Evolutionary conservation across 2,329 filamentous ascomycete species (phyloP), one percentile per base, ranked within the genome.

Genomic region (Colletotrichum destructivum): DNA sequence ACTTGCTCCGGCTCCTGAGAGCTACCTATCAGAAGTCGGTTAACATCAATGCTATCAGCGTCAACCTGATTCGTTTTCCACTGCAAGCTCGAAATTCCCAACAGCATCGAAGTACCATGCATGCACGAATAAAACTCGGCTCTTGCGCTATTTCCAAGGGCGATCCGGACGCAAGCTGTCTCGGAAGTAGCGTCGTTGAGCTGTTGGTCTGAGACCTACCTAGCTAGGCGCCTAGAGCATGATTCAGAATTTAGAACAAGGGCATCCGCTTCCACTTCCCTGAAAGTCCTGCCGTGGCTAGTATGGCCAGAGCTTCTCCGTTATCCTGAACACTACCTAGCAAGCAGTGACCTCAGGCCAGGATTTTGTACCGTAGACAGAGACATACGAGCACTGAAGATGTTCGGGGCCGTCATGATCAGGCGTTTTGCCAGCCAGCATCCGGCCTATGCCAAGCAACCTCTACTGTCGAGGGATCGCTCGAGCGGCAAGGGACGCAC

Each of bases 121-220:
- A 21, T 46, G 23, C 35, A 62, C 26, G 47, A 62, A 40, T 2
- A n/a, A n/a, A 11, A 26, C n/a, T 18, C 9, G 21, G n/a, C 8
- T 12, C 46, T 62, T 51, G 31, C n/a, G 42, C 46, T 40, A 52
- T 18, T n/a, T 31, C 49, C 31, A 26, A 42, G 46, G 23, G 49
- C 60, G 47, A 42, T 26, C 47, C 35, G 35, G 60, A 62, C 38
- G 60, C 23, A 21, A 8, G n/a, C 52, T 59, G 52, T 65, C 54
- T 72, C 35, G 54, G 21, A 55, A 57, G 40, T 63, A 61, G 66
- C 49, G 54, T 69, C 60, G 65, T 64, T 63, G 65, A 72, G 69
- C 59, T 69, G 66, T 42, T 63, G 26, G 60, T 64, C 65, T 49
- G 54, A 72, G 55, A 69, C 69, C 49, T 69, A 47, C 60, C 46